Evolutionary conservation across 805 yeast species (phyloP).

Genomic region (Nakazawaea siamensis): DNA sequence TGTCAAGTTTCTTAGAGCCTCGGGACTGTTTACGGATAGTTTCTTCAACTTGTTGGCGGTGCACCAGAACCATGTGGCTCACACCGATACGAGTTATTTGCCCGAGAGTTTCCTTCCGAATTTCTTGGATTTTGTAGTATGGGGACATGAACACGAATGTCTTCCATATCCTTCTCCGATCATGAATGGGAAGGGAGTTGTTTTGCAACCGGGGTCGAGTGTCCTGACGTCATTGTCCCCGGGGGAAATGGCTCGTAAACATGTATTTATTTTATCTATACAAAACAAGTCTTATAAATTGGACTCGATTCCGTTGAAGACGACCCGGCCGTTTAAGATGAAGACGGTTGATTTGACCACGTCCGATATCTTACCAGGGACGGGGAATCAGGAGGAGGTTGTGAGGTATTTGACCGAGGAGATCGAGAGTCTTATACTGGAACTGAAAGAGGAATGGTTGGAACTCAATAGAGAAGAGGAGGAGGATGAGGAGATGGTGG

Average conservation of each 20-base stretch:
- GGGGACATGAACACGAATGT: slow-evolving; percentile 99
- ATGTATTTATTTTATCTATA: slow-evolving; percentile 63
- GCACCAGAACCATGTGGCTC: slow-evolving; percentile 86
- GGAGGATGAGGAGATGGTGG: slow-evolving; percentile 15
- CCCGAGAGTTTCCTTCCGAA: slow-evolving; percentile 82
- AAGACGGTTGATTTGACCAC: slow-evolving; percentile 49
- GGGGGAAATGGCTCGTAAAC: slow-evolving; percentile 72
- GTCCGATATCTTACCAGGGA: slow-evolving; percentile 50
- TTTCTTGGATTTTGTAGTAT: slow-evolving; percentile 73
- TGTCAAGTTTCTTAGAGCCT: slow-evolving; percentile 72
- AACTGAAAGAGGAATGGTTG: slow-evolving; percentile 46
- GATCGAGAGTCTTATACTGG: slow-evolving; percentile 59
- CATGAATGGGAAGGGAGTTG: slow-evolving; percentile 60
- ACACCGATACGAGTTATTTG: slow-evolving; percentile 70
- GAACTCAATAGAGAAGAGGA: slow-evolving; percentile 16
- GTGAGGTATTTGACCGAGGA: slow-evolving; percentile 48
- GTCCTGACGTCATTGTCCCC: slow-evolving; percentile 86
- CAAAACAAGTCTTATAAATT: slow-evolving; percentile 46
- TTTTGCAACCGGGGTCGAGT: slow-evolving; percentile 89
- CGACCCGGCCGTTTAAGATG: slow-evolving; percentile 81
- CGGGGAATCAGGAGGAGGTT: slow-evolving; percentile 53
- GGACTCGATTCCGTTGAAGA: slow-evolving; percentile 53
- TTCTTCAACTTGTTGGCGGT: slow-evolving; percentile 86
- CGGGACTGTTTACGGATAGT: slow-evolving; percentile 28
- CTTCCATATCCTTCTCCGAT: slow-evolving; percentile 59